Evolutionary conservation across 352 stramenopile species (phyloP).

Genomic region (Phytophthora pisi): DNA sequence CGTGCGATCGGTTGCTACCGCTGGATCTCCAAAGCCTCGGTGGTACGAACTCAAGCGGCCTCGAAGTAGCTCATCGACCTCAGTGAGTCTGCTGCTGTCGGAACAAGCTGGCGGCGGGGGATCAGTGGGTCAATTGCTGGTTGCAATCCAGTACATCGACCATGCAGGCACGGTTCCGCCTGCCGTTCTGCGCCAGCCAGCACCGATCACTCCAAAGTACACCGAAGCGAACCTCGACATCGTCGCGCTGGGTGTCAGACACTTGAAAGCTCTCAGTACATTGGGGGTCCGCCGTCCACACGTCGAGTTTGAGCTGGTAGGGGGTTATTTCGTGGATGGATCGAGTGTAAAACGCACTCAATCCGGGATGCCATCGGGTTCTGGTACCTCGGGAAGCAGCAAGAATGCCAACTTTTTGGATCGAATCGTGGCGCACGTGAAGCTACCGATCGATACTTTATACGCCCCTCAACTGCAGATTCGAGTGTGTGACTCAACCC

Average conservation of each 20-base stretch:
- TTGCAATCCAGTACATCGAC: constrained; percentile 75
- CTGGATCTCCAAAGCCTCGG: constrained; percentile 49
- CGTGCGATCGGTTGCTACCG: constrained; percentile 47
- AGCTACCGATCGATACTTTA: constrained; percentile 63
- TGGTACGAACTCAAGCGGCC: constrained; percentile 52
- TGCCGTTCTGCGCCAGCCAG: constrained; percentile 29
- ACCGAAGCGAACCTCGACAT: constrained; percentile 68
- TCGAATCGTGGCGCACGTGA: constrained; percentile 49
- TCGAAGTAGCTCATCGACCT: constrained; percentile 19
- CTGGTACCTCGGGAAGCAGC: constrained; percentile 25
- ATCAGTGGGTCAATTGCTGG: constrained; percentile 48
- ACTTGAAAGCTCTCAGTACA: constrained; percentile 61
- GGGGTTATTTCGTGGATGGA: constrained; percentile 53
- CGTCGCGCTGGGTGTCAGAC: constrained; percentile 66
- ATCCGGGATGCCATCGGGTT: constrained; percentile 24
- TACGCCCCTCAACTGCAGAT: constrained; percentile 70
- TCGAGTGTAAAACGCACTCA: constrained; percentile 50
- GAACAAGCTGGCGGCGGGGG: constrained; percentile 16
- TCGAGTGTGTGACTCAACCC: constrained; percentile 56
- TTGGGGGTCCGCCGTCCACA: constrained; percentile 63
- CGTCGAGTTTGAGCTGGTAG: constrained; percentile 75
- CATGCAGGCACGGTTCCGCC: constrained; percentile 41
- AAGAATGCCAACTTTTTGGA: constrained; percentile 86
- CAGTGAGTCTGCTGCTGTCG: constrained; percentile 27
- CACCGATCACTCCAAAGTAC: constrained; percentile 54